Base-by-base conservation (phyloP, 495 filamentous ascomycete species). In the Aspergillus heteromorphus region DNA sequence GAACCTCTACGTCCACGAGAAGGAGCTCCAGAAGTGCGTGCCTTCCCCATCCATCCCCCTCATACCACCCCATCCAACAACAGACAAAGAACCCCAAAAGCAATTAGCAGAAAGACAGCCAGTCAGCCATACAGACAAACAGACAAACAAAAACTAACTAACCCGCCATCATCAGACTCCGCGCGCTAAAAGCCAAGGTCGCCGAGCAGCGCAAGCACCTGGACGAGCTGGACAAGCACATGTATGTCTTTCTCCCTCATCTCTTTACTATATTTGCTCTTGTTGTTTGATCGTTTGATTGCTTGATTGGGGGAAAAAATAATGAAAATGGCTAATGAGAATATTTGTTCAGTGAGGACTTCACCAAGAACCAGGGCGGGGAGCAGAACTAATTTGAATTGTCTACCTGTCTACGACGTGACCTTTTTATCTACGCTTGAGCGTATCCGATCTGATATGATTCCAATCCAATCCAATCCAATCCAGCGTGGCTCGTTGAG, bases 21-120 rank as follows among this genome's bases (percentile, higher is more conserved):
- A 87, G 63, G 93, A 99, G 81, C 77, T 82, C 69, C 81, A 87
- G 74, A 96, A 96, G 88, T 86, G 67, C 53, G 69, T 67, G 38
- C 29, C 21, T 38, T 30, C 14, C 6, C 9, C 17, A 31, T 4
- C 11, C 36, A 29, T 3, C 29, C 41, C 49, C 8, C 1, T 42
- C 6, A 13, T 16, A 1, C 29, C 11, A 2, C 31, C 41, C 30
- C 27, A 23, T 7, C 27, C 16, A n/a, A n/a, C n/a, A n/a, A n/a
- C n/a, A n/a, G n/a, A n/a, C n/a, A n/a, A n/a, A n/a, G n/a, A n/a
- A n/a, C n/a, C n/a, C n/a, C n/a, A n/a, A n/a, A n/a, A n/a, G n/a
- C n/a, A n/a, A n/a, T n/a, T n/a, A n/a, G n/a, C n/a, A n/a, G n/a
- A n/a, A n/a, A n/a, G n/a, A n/a, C n/a, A n/a, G n/a, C n/a, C n/a